These are phyloP conservation scores for Diaporthe longicolla DNA, from an alignment of 2,329 filamentous ascomycete genomes.

Conservation along the genomic window DNA sequence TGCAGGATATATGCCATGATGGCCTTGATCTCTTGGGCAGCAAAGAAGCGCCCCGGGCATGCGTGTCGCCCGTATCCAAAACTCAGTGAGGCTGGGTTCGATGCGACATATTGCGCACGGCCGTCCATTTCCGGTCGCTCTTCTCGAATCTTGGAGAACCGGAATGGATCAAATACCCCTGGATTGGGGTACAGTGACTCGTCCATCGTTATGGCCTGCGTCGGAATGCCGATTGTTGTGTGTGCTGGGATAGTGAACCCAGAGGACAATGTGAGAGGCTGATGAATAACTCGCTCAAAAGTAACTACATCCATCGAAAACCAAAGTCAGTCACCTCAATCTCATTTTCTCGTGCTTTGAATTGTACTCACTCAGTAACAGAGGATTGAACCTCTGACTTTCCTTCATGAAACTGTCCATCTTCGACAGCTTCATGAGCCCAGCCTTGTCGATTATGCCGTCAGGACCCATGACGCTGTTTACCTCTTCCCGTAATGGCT, in stretches of 20 bases:
- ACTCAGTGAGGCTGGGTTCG: slow-evolving; percentile 8
- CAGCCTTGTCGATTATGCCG: slow-evolving; percentile 46
- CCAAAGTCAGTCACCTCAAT: background rate
- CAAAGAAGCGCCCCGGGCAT: slow-evolving; percentile 33
- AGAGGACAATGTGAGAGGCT: slow-evolving; percentile 66
- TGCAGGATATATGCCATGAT: slow-evolving; percentile 34
- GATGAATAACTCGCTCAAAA: slow-evolving; percentile 64
- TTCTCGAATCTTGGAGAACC: slow-evolving; percentile 14
- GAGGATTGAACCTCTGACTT: slow-evolving; percentile 48
- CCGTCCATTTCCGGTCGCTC: slow-evolving; percentile 22
- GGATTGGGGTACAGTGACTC: slow-evolving; percentile 54
- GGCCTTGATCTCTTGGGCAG: slow-evolving; percentile 33
- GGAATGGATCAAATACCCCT: slow-evolving; percentile 39
- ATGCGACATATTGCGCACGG: slow-evolving; percentile 23
- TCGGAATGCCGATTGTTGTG: slow-evolving; percentile 57
- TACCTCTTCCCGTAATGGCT: slow-evolving; percentile 66
- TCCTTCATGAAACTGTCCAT: slow-evolving; percentile 52
- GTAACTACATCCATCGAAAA: slow-evolving; percentile 50
- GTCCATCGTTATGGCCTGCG: slow-evolving; percentile 55
- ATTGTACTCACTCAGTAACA: slow-evolving; percentile 50
- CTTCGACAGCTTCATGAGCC: slow-evolving; percentile 50
- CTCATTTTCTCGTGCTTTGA: background rate
- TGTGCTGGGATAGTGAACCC: slow-evolving; percentile 64
- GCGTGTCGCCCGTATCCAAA: slow-evolving; percentile 35
- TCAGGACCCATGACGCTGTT: slow-evolving; percentile 52